A percentile compares a stretch with the other conserved stretches of the same genome.
These are phyloP conservation scores for Anastatica hierochuntica DNA, from an alignment of 345 rosid genomes.

Conservation along the genomic window DNA sequence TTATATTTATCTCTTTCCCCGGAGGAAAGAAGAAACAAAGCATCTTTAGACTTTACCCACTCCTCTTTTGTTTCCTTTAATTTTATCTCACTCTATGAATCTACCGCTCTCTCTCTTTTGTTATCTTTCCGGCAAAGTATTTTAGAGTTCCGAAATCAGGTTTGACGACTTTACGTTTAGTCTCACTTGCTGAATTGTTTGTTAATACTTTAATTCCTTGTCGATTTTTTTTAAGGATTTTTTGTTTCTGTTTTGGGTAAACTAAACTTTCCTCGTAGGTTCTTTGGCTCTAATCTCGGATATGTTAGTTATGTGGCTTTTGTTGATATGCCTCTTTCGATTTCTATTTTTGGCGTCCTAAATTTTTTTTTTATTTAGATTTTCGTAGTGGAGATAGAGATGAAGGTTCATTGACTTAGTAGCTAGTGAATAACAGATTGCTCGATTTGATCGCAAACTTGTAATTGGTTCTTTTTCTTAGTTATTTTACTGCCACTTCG, in stretches of 20 bases:
- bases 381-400: too few relatives aligned
- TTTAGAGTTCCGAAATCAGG: too few relatives aligned
- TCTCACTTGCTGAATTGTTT: too few relatives aligned
- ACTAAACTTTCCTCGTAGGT: slow-evolving; percentile 9
- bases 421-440: too few relatives aligned
- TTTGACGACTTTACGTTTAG: neutral
- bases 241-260: slow-evolving; percentile 14
- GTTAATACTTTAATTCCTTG: too few relatives aligned
- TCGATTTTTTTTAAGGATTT: slow-evolving; percentile 6
- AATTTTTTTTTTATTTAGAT: neutral
- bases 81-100: slow-evolving; percentile 3
- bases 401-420: too few relatives aligned
- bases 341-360: slow-evolving; percentile 29
- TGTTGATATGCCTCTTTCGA: too few relatives aligned
- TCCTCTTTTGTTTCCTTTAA: slow-evolving; percentile 5
- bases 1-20: slow-evolving; percentile 26
- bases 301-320: slow-evolving; percentile 24
- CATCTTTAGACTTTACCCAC: too few relatives aligned
- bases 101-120: slow-evolving; percentile 2
- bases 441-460: too few relatives aligned
- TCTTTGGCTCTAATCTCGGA: slow-evolving; percentile 45
- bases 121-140: slow-evolving; percentile 6
- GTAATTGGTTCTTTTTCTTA: too few relatives aligned
- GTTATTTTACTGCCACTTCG: too few relatives aligned
- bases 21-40: too few relatives aligned